Evolutionary conservation across 345 rosid species (phyloP).

Genomic region (Chamaenerion angustifolium): DNA sequence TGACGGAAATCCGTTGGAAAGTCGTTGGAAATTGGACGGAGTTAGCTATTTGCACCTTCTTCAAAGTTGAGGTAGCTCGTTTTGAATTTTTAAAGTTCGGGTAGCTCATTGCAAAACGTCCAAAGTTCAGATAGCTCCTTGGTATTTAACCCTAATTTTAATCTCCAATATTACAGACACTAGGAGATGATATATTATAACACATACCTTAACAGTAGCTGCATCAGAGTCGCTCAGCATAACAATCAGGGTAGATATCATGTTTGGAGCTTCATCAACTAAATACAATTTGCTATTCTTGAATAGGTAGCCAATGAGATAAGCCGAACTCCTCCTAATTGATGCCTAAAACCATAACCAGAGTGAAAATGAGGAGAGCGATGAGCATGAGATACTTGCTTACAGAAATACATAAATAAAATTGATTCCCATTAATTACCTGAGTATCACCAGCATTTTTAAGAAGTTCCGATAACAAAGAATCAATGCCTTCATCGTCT

Average conservation of each 20-base stretch:
- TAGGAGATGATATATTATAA: slow-evolving; percentile 3
- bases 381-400: neutral
- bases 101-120: too few relatives aligned
- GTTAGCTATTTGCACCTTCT: too few relatives aligned
- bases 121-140: too few relatives aligned
- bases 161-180: slow-evolving; percentile 4
- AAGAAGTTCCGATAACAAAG: slow-evolving; percentile 69
- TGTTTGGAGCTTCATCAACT: slow-evolving; percentile 91
- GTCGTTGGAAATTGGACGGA: too few relatives aligned
- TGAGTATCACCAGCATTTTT: slow-evolving; percentile 65
- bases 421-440: slow-evolving; percentile 22
- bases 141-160: too few relatives aligned
- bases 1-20: too few relatives aligned
- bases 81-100: too few relatives aligned
- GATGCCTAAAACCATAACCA: slow-evolving; percentile 47
- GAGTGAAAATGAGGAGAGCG: slow-evolving; percentile 3
- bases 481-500: slow-evolving; percentile 87
- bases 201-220: slow-evolving; percentile 59
- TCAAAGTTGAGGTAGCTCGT: too few relatives aligned
- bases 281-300: slow-evolving; percentile 84
- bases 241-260: slow-evolving; percentile 77
- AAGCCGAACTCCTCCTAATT: slow-evolving; percentile 74
- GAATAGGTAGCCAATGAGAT: slow-evolving; percentile 81
- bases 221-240: slow-evolving; percentile 85
- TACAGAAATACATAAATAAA: neutral